Conservation (phyloP, 306 rosid species). For the Sechiopsis laciniata region DNA sequence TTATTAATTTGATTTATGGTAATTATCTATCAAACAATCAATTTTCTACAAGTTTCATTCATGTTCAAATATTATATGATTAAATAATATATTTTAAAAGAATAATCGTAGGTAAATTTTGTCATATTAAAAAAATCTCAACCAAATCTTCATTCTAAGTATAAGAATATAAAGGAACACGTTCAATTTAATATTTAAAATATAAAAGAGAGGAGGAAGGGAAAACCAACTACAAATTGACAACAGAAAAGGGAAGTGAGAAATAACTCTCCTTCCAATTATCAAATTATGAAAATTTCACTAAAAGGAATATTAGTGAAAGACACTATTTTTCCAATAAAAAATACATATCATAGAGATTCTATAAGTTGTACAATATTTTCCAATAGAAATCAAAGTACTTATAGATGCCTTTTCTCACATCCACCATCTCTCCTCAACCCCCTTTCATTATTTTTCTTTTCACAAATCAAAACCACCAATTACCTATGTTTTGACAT, state of each 20-base stretch:
- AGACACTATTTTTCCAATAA: neutral
- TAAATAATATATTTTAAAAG: too few relatives aligned
- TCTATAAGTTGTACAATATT: neutral
- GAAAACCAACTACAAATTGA: neutral
- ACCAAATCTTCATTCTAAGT: too few relatives aligned
- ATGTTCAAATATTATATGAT: too few relatives aligned
- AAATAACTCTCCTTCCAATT: neutral
- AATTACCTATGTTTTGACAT: too few relatives aligned
- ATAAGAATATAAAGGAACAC: too few relatives aligned
- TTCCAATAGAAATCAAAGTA: neutral
- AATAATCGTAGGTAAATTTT: too few relatives aligned
- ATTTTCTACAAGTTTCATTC: too few relatives aligned
- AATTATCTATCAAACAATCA: too few relatives aligned
- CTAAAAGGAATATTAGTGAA: neutral
- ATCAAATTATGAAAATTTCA: neutral
- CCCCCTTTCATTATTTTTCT: neutral
- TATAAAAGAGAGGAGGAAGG: neutral
- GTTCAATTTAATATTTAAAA: too few relatives aligned
- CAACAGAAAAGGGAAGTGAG: neutral
- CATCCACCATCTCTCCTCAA: neutral
- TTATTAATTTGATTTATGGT: too few relatives aligned
- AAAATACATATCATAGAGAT: neutral
- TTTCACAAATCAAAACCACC: neutral
- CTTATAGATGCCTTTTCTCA: neutral
- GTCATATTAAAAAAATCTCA: too few relatives aligned